These are phyloP conservation scores for Globisporangium lucens DNA, from an alignment of 352 stramenopile genomes.

Conservation along the genomic window DNA sequence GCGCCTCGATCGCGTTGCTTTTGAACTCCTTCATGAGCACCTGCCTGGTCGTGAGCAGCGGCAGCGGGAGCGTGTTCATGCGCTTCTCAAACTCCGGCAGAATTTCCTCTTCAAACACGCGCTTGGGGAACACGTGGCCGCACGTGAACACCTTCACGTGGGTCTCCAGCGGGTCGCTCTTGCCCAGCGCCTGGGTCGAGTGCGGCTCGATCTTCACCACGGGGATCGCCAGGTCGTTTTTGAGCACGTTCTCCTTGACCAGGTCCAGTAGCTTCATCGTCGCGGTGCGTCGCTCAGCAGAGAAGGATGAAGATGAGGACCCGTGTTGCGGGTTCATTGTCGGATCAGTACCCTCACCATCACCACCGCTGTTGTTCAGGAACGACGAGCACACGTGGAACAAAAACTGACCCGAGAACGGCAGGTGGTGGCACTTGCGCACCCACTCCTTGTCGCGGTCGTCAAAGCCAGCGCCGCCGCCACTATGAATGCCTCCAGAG, in stretches of 20 bases:
- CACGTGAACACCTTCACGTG: conserved; percentile 86
- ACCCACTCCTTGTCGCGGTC: conserved; percentile 80
- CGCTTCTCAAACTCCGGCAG: conserved; percentile 79
- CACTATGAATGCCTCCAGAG: neutral
- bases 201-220: conserved; percentile 60
- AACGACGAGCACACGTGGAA: conserved; percentile 71
- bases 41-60: conserved; percentile 62
- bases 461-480: conserved; percentile 33
- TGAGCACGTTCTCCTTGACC: conserved; percentile 71
- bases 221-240: conserved; percentile 59
- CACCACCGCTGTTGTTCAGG: conserved; percentile 30
- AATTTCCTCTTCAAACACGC: conserved; percentile 84
- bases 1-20: conserved; percentile 53
- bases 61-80: conserved; percentile 57
- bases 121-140: conserved; percentile 80
- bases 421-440: conserved; percentile 63
- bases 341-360: neutral
- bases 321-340: neutral
- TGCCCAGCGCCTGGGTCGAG: conserved; percentile 61
- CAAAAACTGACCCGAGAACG: conserved; percentile 78
- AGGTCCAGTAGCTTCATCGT: conserved; percentile 51
- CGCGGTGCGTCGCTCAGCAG: conserved; percentile 4
- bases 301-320: neutral
- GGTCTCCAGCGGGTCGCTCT: conserved; percentile 82
- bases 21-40: conserved; percentile 69